Evolutionary conservation across 2,329 filamentous ascomycete species (phyloP).

Genomic region (Fonsecaea monophora): DNA sequence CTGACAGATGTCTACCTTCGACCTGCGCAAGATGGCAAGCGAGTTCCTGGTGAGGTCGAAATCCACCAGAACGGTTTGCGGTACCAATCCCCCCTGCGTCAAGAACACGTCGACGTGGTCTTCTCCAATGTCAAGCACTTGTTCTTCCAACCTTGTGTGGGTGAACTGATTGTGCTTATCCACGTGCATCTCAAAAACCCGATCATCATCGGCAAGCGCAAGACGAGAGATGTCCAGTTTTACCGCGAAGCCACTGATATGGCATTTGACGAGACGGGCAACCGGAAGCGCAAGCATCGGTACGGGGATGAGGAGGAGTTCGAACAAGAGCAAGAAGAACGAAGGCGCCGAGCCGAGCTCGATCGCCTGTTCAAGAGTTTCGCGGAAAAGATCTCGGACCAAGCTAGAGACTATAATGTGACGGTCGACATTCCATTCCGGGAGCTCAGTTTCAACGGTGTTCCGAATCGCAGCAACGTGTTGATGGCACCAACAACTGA

Average conservation of each 20-base stretch:
- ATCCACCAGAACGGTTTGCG: conserved; percentile 99
- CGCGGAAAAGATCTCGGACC: conserved; percentile 96
- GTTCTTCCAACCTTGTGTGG: conserved; percentile 97
- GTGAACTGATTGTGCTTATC: conserved; percentile 96
- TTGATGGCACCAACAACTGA: conserved; percentile 96
- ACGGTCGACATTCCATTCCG: conserved; percentile 97
- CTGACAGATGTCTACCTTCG: conserved; percentile 95
- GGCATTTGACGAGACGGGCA: conserved; percentile 97
- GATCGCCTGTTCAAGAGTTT: conserved; percentile 96
- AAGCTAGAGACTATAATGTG: conserved; percentile 86
- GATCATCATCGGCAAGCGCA: conserved; percentile 98
- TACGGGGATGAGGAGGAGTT: conserved; percentile 99
- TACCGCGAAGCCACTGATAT: conserved; percentile 98
- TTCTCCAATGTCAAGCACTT: conserved; percentile 99
- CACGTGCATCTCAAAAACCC: conserved; percentile 98
- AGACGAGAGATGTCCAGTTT: conserved; percentile 98
- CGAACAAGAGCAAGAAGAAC: conserved; percentile 96
- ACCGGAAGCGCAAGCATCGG: conserved; percentile 94
- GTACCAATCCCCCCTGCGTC: conserved; percentile 81
- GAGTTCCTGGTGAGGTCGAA: conserved; percentile 92
- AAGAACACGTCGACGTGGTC: conserved; percentile 87
- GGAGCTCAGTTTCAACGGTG: conserved; percentile 94
- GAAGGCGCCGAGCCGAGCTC: conserved; percentile 85
- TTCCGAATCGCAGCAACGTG: conserved; percentile 93
- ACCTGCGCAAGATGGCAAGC: conserved; percentile 94